Base-by-base conservation (phyloP, 1,139 yeast genomes). In the Hanseniaspora uvarum region DNA sequence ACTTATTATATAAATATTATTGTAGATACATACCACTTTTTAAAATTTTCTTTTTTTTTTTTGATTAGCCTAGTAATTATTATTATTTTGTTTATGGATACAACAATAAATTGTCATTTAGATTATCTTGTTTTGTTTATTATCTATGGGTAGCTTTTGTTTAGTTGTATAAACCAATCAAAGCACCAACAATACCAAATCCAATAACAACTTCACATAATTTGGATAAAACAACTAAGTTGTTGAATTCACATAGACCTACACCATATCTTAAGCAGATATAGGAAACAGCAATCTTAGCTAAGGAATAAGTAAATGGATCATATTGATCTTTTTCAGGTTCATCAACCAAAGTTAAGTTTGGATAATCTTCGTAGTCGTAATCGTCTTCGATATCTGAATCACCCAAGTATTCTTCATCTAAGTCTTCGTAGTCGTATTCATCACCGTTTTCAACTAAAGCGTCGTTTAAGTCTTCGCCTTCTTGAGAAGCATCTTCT, bases 361-460 rank as follows among this genome's bases (percentile, higher is more conserved):
- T 48, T 43, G 54, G 51, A 21, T 39, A 46, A 5, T 45, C 51
- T 33, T 47, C 48, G 36, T 53, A 53, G 30, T 52, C 54, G 18
- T 21, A 52, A 43, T 53, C 55, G 19, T 43, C 53, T 47, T 53
- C 52, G 31, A 40, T 21, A 26, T 40, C 44, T 23, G 43, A 19
- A 10, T 52, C 54, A 12, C 12, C 43, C 18, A 37, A 31, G 33
- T 45, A 16, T 30, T 53, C 52, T 28, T 36, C 37, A 26, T 36
- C 55, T 31, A 50, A 37, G 23, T 50, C 53, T 37, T 50, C 53
- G 24, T 50, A 50, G 28, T 50, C 48, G 38, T 51, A 45, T 10
- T 38, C 50, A 4, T 44, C 40, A 10, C 23, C 49, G 6, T n/a
- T n/a, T n/a, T 51, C 54, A 11, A 51, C 31, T 21, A 44, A 31